Base-by-base conservation (phyloP, 2,329 filamentous ascomycete species). In the Fusarium foetens region DNA sequence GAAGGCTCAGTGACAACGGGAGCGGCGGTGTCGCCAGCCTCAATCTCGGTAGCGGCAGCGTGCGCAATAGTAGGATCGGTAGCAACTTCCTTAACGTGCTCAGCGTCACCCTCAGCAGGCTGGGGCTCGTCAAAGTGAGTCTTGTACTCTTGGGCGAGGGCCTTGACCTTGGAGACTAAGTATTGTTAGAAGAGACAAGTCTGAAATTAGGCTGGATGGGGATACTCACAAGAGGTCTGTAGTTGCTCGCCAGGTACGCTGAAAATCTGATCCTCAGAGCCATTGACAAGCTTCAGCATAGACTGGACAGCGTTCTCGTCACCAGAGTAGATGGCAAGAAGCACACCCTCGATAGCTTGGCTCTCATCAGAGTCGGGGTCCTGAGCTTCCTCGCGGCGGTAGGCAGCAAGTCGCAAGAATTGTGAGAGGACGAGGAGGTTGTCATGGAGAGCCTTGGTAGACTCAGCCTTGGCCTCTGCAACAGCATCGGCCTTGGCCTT, bases 361-460 rank as follows among this genome's bases (percentile, higher is more conserved):
- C 91, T 94, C 84, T 95, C 92, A 63, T 94, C 92, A 9, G 87
- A 81, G 43, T 85, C 83, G 52, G 88, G 86, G 75, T 92, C 88
- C 60, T 85, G 88, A 71, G 93, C 92, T 78, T 93, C 91, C 25
- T 89, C 87, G 75, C 93, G 89, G 73, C 93, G 90, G 75, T 93
- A 91, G 64, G 93, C 93, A 66, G 93, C 93, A 41, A 94, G 88
- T 73, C 92, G 90, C 72, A 96, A 84, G 85, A 96, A 97, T 79
- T 94, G 92, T 9, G 93, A 94, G 71, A 96, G 84, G 31, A 90
- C 85, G 52, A 95, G 84, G 43, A 96, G 84, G 79, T 89, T 90
- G 74, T 90, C 86, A 75, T 90, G 86, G 72, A 93, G 86, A 31
- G 84, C 84, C 79, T 89, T 87, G 57, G 89, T 82, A 49, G 76